Evolutionary conservation across 768 basidiomycete genomes (phyloP), one percentile per base, ranked within the genome.

Genomic region (Clavulina sp.): DNA sequence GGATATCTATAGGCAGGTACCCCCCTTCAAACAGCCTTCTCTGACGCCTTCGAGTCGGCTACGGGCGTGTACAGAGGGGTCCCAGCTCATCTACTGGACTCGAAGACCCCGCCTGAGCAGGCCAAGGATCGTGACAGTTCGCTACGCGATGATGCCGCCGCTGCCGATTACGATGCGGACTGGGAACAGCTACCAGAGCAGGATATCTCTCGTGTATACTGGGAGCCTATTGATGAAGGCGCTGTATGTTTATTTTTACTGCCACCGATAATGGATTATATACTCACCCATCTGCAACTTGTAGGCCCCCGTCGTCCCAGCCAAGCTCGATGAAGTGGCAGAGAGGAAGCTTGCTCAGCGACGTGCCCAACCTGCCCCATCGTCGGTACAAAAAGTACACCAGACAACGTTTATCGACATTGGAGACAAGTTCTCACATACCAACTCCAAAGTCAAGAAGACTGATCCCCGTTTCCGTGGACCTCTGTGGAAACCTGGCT

Each of bases 1-100:
- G 9, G 13, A 52, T 44, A 7, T 31, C 32, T 21, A 28, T 54
- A 38, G 28, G 57, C 86, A 83, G 70, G 68, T 34, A 77, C 77
- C 60, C 63, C 67, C 2, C 60, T 91, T 3, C 89, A 95, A 68
- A 82, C 77, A 0, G 84, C 85, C 5, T 88, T 92, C 64, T 73
- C 70, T 4, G 61, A 63, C 41, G 85, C 81, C 18, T 95, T 95
- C 89, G 88, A 95, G 59, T 65, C 66, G 36, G 63, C 85, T 3
- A 69, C 95, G 28, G 81, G 76, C 34, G 76, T 83, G n/a, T 65
- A 63, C 46, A 48, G 26, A 43, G 38, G n/a, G 34, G 31, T 38
- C 5, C n/a, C 50, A 7, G 31, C 26, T n/a, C 33, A 21, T 13
- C 2, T 19, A 3, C 23, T 9, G 23, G 51, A 47, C 36, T 24